These are phyloP conservation scores for Alternaria triticimaculans DNA, from an alignment of 2,329 filamentous ascomycete species.

Conservation along the genomic window DNA sequence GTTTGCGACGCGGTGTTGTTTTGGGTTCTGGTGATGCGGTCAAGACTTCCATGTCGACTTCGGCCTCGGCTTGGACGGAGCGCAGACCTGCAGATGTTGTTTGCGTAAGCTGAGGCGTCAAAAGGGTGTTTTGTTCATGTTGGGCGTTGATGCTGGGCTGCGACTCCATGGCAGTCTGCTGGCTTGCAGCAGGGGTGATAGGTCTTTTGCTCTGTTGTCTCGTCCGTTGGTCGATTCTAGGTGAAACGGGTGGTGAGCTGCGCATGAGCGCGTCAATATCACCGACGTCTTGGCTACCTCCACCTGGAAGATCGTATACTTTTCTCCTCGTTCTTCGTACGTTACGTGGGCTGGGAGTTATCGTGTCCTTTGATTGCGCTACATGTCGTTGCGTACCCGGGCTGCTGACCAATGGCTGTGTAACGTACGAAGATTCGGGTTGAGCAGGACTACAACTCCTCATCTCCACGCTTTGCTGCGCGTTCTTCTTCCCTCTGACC, in stretches of 20 bases:
- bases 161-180: slow-evolving; percentile 31
- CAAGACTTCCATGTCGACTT: slow-evolving; percentile 10
- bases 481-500: background rate
- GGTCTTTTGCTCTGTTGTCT: slow-evolving; percentile 21
- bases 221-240: slow-evolving; percentile 17
- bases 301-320: slow-evolving; percentile 15
- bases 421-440: slow-evolving; percentile 2
- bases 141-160: slow-evolving; percentile 22
- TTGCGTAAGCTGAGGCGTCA: slow-evolving; percentile 50
- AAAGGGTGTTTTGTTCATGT: slow-evolving; percentile 34
- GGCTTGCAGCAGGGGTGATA: slow-evolving; percentile 38
- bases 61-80: slow-evolving; percentile 29
- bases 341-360: slow-evolving; percentile 20
- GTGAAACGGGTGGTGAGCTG: slow-evolving; percentile 18
- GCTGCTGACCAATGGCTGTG: slow-evolving; percentile 6
- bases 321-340: slow-evolving; percentile 20
- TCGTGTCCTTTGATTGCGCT: slow-evolving; percentile 1
- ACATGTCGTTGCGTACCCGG: slow-evolving; percentile 11
- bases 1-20: slow-evolving; percentile 2
- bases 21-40: background rate
- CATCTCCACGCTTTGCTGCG: background rate
- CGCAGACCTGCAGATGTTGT: slow-evolving; percentile 23
- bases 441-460: slow-evolving; percentile 9
- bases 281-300: slow-evolving; percentile 10
- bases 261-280: slow-evolving; percentile 8